Conservation (phyloP, 192 early-diverging fungal genomes). For the Coemansia sp. region DNA sequence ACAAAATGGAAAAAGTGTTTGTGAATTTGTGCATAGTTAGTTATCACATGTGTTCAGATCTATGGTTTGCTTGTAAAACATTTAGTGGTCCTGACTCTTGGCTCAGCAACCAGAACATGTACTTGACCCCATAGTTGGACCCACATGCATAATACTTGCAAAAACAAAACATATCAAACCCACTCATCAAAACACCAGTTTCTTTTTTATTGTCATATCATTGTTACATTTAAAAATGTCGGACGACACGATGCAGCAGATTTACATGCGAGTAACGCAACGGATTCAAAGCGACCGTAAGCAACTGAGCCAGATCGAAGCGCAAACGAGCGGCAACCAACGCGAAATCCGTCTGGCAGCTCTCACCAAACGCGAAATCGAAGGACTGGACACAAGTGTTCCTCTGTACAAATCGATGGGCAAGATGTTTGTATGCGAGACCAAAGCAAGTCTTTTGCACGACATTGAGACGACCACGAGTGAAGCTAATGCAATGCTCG, state of each 20-base stretch:
- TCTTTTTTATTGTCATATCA: not conserved
- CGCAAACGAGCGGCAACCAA: constrained; percentile 43
- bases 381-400: constrained; percentile 25
- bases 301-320: constrained; percentile 45
- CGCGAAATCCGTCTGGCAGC: constrained; percentile 45
- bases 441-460: constrained; percentile 25
- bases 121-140: not conserved
- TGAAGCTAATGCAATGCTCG: constrained; percentile 11
- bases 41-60: too few relatives aligned
- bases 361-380: constrained; percentile 49
- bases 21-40: too few relatives aligned
- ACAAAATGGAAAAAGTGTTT: not conserved
- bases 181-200: not conserved
- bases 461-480: constrained; percentile 30
- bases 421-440: constrained; percentile 55
- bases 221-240: constrained; percentile 16
- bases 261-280: constrained; percentile 45
- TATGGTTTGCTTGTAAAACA: not conserved
- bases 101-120: not conserved
- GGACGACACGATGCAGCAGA: constrained; percentile 44
- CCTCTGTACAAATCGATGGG: constrained; percentile 50
- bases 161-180: not conserved
- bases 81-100: not conserved
- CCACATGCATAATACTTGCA: not conserved
- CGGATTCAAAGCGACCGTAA: constrained; percentile 46